Conservation (phyloP, 129 eudicot species). For the Ambrosia trifida region DNA sequence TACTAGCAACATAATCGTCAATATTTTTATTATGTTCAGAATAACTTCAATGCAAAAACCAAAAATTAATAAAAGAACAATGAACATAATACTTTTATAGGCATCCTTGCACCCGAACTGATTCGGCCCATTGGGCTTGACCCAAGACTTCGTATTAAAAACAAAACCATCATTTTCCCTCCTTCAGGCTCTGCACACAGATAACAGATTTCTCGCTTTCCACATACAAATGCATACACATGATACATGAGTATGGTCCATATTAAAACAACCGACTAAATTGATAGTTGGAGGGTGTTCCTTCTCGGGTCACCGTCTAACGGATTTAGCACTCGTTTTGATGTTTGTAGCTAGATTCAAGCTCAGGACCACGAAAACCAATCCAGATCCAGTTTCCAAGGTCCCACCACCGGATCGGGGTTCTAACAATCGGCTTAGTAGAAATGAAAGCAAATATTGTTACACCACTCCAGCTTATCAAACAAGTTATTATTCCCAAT, state of each 20-base stretch:
- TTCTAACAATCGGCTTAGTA: not conserved
- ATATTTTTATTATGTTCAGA: not conserved
- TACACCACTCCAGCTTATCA: slow-evolving; percentile 12
- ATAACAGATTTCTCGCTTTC: not conserved
- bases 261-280: not conserved
- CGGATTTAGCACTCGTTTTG: not conserved
- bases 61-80: not conserved
- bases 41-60: not conserved
- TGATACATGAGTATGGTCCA: not conserved
- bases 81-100: not conserved
- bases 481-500: not conserved
- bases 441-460: not conserved
- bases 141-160: not conserved
- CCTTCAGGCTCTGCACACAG: not conserved
- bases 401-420: not conserved
- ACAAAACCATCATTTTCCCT: not conserved
- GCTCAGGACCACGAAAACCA: not conserved
- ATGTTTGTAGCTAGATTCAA: not conserved
- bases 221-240: not conserved
- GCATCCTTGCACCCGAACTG: not conserved
- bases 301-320: not conserved
- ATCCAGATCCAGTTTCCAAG: not conserved
- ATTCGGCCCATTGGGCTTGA: not conserved
- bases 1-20: not conserved
- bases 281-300: not conserved